These are phyloP conservation scores for Chytridiales sp. DNA, from an alignment of 371 early-diverging fungal genomes.

Conservation along the genomic window DNA sequence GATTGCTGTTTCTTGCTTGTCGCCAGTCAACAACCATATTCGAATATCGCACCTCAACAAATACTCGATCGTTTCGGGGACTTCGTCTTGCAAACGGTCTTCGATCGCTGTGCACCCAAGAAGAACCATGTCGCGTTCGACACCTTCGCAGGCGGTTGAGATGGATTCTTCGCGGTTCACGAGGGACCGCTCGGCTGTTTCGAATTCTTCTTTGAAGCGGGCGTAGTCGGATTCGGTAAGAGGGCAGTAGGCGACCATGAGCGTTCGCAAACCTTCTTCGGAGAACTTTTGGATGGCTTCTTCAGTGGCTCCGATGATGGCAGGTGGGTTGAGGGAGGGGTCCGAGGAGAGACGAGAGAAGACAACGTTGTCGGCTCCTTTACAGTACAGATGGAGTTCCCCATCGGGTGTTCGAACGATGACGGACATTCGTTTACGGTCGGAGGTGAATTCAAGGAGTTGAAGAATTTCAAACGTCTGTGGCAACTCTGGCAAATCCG, in stretches of 20 bases:
- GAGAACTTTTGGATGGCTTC: slow-evolving; percentile 30
- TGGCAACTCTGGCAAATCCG: too few relatives aligned
- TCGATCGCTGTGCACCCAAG: slow-evolving; percentile 68
- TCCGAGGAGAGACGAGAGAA: slow-evolving; percentile 31
- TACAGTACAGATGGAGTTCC: slow-evolving; percentile 45
- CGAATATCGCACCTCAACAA: slow-evolving; percentile 46
- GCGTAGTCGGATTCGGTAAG: slow-evolving; percentile 38
- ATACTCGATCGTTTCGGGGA: slow-evolving; percentile 57
- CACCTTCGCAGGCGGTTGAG: slow-evolving; percentile 35
- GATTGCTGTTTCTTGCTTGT: slow-evolving; percentile 73
- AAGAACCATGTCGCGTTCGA: slow-evolving; percentile 45
- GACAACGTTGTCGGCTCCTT: slow-evolving; percentile 66
- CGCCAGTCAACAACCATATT: slow-evolving; percentile 57
- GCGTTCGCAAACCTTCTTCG: slow-evolving; percentile 33
- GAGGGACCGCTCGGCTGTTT: slow-evolving; percentile 38
- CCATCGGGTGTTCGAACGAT: slow-evolving; percentile 35
- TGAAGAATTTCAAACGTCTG: slow-evolving; percentile 20
- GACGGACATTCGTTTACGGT: slow-evolving; percentile 51
- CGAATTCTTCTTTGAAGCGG: slow-evolving; percentile 30
- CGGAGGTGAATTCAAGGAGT: slow-evolving; percentile 47
- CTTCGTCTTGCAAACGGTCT: slow-evolving; percentile 64
- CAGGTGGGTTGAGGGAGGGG: slow-evolving; percentile 2
- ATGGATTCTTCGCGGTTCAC: slow-evolving; percentile 39
- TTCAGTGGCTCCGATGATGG: slow-evolving; percentile 71
- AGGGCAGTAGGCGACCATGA: slow-evolving; percentile 27